A percentile compares a stretch with the other conserved stretches of the same genome.
These are phyloP conservation scores for Penicillium sp. DNA, from an alignment of 2,329 filamentous ascomycete species.

Conservation along the genomic window DNA sequence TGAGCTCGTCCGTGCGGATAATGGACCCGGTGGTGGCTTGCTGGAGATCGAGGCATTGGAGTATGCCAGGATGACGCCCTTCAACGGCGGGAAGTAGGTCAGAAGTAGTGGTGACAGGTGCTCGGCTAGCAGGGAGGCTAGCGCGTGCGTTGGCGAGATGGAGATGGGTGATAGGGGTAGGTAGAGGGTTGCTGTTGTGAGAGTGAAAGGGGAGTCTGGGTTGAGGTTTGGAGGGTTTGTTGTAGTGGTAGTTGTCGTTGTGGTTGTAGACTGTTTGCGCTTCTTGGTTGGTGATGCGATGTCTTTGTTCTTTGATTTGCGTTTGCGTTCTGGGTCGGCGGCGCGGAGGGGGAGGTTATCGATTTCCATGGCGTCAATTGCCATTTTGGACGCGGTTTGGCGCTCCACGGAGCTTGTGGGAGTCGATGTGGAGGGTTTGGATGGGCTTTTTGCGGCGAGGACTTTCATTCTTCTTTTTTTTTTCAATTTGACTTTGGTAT, in stretches of 20 bases:
- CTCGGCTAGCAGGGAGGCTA: slow-evolving; percentile 57
- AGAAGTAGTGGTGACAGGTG: slow-evolving; percentile 61
- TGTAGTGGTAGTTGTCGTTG: too few relatives aligned
- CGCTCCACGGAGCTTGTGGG: slow-evolving; percentile 19
- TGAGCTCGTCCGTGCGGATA: slow-evolving; percentile 27
- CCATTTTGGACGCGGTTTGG: slow-evolving; percentile 33
- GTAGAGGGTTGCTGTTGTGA: slow-evolving; percentile 73
- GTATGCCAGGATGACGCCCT: slow-evolving; percentile 57
- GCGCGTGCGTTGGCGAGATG: slow-evolving; percentile 50
- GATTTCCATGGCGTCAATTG: slow-evolving; percentile 41
- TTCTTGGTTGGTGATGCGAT: slow-evolving; percentile 41
- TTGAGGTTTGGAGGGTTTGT: slow-evolving; percentile 24
- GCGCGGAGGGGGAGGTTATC: slow-evolving; percentile 26
- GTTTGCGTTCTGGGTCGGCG: slow-evolving; percentile 36
- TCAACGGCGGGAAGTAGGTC: slow-evolving; percentile 58
- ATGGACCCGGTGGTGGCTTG: slow-evolving; percentile 38
- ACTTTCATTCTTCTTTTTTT: slow-evolving; percentile 28
- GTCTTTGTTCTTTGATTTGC: slow-evolving; percentile 48
- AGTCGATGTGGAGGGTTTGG: slow-evolving; percentile 11
- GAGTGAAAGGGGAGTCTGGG: slow-evolving; percentile 66
- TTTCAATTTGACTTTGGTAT: slow-evolving; percentile 25
- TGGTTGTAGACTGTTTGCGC: slow-evolving; percentile 41
- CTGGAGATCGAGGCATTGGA: slow-evolving; percentile 44
- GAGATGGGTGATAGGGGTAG: slow-evolving; percentile 57
- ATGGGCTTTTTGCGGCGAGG: slow-evolving; percentile 19